phyloP scores from a whole-genome alignment of 2,329 filamentous ascomycete genomes.

The Diaporthe eres region DNA sequence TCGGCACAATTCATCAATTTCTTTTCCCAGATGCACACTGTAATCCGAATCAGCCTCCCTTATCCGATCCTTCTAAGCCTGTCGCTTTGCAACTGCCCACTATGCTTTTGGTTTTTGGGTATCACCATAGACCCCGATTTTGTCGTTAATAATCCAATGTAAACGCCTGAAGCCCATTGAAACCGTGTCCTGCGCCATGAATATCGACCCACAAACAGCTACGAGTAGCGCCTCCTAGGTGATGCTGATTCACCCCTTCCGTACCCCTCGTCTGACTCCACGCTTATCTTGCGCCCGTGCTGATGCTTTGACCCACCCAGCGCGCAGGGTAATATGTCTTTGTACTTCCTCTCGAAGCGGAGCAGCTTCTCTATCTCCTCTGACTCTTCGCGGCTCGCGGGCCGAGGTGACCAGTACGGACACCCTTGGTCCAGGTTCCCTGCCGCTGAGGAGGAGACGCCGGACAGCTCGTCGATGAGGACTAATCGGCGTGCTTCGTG shows the following conservation, averaged over 20 bases:
- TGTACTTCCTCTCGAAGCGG: constrained; percentile 16
- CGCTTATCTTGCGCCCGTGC: constrained; percentile 17
- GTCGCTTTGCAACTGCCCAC: background rate
- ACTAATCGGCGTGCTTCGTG: constrained; percentile 16
- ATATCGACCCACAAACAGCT: background rate
- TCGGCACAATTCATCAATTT: background rate
- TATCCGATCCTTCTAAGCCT: background rate
- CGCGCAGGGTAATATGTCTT: constrained; percentile 8
- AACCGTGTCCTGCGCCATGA: background rate
- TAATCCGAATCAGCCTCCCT: background rate
- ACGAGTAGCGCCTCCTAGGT: constrained; percentile 12
- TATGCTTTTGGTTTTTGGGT: background rate
- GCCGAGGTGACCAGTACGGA: constrained; percentile 17
- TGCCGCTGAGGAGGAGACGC: background rate
- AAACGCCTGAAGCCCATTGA: background rate
- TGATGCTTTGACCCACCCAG: constrained; percentile 7
- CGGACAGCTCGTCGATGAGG: constrained; percentile 18
- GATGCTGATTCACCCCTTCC: constrained; percentile 20
- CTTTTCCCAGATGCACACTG: background rate
- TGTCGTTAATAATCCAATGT: background rate
- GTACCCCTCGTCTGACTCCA: constrained; percentile 16
- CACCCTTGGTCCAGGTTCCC: constrained; percentile 9
- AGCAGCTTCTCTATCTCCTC: constrained; percentile 22
- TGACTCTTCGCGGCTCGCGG: constrained; percentile 12
- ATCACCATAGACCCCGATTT: background rate